Evolutionary conservation across 2,329 filamentous ascomycete genomes (phyloP).

Genomic region (Colletotrichum cereale): DNA sequence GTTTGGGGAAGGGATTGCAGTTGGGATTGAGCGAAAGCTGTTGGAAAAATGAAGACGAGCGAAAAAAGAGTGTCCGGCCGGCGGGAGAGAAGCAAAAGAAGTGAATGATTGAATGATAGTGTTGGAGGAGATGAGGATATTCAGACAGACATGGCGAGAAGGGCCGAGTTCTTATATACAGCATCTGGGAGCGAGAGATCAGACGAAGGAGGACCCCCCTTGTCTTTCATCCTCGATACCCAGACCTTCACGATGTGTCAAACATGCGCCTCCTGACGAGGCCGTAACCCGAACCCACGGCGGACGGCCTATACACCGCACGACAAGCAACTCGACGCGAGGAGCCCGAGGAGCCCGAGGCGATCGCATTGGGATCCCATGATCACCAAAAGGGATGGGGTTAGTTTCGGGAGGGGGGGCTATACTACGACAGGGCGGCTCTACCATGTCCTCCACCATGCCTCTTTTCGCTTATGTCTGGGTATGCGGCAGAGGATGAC

Average conservation of each 20-base stretch:
- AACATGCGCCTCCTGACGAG: constrained; percentile 9
- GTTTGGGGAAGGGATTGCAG: not conserved
- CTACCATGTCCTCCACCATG: no score
- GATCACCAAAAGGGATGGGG: constrained; percentile 6
- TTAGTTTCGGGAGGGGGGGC: constrained; percentile 6
- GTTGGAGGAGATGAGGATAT: constrained; percentile 2
- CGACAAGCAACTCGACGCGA: constrained; percentile 12
- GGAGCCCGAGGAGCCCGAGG: constrained; percentile 17
- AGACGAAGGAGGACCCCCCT: not conserved
- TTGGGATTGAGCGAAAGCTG: constrained; percentile 1
- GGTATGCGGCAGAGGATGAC: not conserved
- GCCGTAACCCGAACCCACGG: not conserved
- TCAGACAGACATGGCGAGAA: not conserved
- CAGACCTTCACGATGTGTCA: constrained; percentile 21
- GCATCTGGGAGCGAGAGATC: not conserved
- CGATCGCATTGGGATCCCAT: constrained; percentile 16
- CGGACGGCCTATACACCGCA: not conserved
- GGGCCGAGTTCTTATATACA: constrained; percentile 16
- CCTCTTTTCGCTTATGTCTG: not conserved
- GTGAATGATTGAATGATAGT: constrained; percentile 15
- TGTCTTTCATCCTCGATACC: not conserved
- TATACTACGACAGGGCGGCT: no score
- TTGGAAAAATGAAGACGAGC: not conserved
- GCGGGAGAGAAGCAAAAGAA: constrained; percentile 38
- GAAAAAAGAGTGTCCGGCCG: constrained; percentile 36